Conservation (phyloP, 208 protist species). For the Acanthamoeba healyi region DNA sequence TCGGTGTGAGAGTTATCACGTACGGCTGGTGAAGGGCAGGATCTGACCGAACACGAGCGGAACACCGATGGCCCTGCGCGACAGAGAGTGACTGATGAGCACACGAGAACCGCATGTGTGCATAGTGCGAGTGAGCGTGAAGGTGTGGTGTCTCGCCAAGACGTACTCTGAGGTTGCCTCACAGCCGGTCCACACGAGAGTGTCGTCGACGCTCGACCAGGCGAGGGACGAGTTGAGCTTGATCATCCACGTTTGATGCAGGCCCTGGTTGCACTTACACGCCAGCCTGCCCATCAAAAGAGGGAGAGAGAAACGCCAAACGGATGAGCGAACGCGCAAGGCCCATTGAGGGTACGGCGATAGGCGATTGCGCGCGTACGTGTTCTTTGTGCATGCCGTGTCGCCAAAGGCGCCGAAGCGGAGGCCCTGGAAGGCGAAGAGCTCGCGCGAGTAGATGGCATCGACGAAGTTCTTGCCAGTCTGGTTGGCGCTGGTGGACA, state of each 20-base stretch:
- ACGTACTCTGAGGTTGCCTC: background rate
- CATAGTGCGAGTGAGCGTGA: too few relatives aligned
- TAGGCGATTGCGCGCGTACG: too few relatives aligned
- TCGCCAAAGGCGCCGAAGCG: background rate
- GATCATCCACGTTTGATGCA: background rate
- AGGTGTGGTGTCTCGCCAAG: too few relatives aligned
- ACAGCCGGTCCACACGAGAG: background rate
- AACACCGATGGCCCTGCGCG: background rate
- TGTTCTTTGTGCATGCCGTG: background rate
- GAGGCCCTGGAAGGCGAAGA: slow-evolving; percentile 7
- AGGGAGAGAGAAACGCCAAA: too few relatives aligned
- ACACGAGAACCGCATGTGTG: too few relatives aligned
- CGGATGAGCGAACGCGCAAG: too few relatives aligned
- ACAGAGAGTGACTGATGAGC: too few relatives aligned
- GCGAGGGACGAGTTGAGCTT: background rate
- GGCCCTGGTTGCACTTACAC: slow-evolving; percentile 4
- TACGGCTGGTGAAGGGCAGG: background rate
- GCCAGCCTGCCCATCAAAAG: background rate
- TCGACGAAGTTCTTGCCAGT: background rate
- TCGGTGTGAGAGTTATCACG: too few relatives aligned
- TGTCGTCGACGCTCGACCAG: background rate
- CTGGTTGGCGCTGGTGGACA: background rate
- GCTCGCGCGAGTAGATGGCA: background rate
- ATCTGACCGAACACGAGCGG: background rate
- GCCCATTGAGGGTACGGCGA: too few relatives aligned